Evolutionary conservation across 2,329 filamentous ascomycete genomes (phyloP).

Genomic region (Diaporthe destruens): DNA sequence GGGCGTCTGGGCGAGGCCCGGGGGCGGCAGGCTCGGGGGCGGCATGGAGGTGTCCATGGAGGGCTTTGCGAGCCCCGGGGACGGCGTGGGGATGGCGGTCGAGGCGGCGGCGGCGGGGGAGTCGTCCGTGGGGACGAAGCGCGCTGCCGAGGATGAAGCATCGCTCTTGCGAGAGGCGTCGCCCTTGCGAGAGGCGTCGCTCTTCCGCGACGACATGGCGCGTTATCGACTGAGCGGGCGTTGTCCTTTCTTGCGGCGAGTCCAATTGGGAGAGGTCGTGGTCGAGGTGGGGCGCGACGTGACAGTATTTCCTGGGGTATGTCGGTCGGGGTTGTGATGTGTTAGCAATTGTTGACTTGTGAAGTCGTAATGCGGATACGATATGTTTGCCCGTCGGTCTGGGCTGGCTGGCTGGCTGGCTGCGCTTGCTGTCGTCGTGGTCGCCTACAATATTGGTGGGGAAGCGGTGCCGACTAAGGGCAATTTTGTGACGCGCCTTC

Average conservation of each 20-base stretch:
- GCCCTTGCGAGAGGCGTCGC: slow-evolving; percentile 51
- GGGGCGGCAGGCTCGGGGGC: slow-evolving; percentile 43
- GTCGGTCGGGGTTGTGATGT: neutral
- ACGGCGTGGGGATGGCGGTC: slow-evolving; percentile 32
- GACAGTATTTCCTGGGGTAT: neutral
- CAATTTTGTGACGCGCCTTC: slow-evolving; percentile 29
- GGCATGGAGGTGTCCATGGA: slow-evolving; percentile 44
- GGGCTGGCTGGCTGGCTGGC: neutral
- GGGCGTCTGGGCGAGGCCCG: slow-evolving; percentile 40
- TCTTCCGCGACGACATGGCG: slow-evolving; percentile 63
- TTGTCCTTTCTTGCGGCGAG: neutral
- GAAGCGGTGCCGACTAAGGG: slow-evolving; percentile 21
- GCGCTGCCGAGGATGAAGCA: slow-evolving; percentile 60
- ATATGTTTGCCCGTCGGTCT: neutral
- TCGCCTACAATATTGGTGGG: slow-evolving; percentile 27
- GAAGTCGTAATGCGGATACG: neutral
- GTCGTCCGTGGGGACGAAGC: slow-evolving; percentile 58
- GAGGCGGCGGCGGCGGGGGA: slow-evolving; percentile 41
- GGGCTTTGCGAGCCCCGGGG: slow-evolving; percentile 44
- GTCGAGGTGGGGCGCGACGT: neutral
- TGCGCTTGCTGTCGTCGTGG: slow-evolving; percentile 12
- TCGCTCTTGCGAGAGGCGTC: slow-evolving; percentile 54
- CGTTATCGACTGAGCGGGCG: neutral
- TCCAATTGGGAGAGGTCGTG: neutral
- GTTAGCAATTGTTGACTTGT: neutral